These are phyloP conservation scores for Ananas comosus DNA, from an alignment of 176 grass and related monocot species.

Conservation along the genomic window DNA sequence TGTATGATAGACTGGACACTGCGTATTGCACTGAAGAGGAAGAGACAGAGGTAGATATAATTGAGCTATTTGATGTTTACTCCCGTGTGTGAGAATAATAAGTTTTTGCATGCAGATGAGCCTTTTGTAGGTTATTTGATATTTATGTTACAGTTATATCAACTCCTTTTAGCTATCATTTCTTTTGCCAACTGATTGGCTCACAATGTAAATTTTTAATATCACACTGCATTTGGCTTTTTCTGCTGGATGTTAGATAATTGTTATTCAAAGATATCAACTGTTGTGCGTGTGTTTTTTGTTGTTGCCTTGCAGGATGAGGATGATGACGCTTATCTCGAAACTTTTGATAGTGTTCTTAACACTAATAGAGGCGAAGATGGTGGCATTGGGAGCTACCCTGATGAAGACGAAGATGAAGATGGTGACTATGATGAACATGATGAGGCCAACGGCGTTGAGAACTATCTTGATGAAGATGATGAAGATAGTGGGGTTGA, in stretches of 20 bases:
- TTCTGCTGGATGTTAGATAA: not conserved
- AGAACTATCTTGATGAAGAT: constrained; percentile 19
- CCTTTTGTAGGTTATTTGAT: not conserved
- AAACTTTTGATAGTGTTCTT: constrained; percentile 17
- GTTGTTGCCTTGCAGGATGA: constrained; percentile 25
- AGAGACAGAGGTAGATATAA: constrained; percentile 44
- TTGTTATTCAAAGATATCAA: not conserved
- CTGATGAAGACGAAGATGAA: not conserved
- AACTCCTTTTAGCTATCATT: not conserved
- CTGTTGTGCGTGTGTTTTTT: not conserved
- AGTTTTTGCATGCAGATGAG: not conserved
- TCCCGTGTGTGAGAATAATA: not conserved
- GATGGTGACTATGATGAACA: not conserved
- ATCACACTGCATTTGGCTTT: not conserved
- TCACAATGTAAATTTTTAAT: not conserved
- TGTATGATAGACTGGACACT: constrained; percentile 61
- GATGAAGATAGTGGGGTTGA: constrained; percentile 9
- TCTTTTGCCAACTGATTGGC: not conserved
- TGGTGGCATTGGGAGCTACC: not conserved
- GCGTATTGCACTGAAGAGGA: constrained; percentile 75
- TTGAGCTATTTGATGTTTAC: not conserved
- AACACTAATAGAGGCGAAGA: constrained; percentile 19
- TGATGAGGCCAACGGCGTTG: not conserved
- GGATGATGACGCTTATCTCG: constrained; percentile 39
- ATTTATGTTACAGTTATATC: not conserved